Base-by-base conservation (phyloP, 306 rosid genomes). In the Echinosophora koreensis region DNA sequence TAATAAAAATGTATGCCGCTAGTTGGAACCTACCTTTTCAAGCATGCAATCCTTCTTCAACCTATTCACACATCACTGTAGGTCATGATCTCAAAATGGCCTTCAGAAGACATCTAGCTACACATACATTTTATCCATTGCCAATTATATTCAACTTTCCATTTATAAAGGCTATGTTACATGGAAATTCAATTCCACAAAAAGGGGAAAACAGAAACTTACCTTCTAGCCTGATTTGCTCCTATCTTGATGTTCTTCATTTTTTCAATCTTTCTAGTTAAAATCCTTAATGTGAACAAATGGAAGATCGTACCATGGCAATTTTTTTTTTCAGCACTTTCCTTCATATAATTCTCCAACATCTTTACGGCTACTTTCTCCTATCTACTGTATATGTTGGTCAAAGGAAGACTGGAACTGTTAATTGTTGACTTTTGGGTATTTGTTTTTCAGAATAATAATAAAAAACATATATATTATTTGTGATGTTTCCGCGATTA, bases 401-500 rank as follows among this genome's bases (percentile, higher is more conserved):
- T 77, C 80, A 78, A 65, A 74, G n/a, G 54, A 66, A 58, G 78
- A 77, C 59, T 63, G 66, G 41, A 67, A 77, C 86, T 84, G 84
- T 85, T 70, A 74, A 82, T 38, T 84, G 80, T 86, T 87, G 90
- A 80, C 89, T 86, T 30, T 30, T 22, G 34, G 6, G 22, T 32
- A 15, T 62, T 12, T 14, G 8, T 16, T 8, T 18, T 12, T 3
- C 16, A 68, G 18, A 72, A 41, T 7, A 16, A 8, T 13, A 3
- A 9, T 34, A 62, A 61, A 11, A 42, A 16, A 15, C 22, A 22
- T 22, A 59, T 41, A 32, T 42, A 81, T 63, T 66, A 76, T 82
- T 82, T 69, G 76, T 55, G 69, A 55, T 73, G 77, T 35, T 82
- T 87, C 75, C 80, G 84, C 67, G 86, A 79, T 80, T 83, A 73